These are phyloP conservation scores for Rubroboletus pulcherrimus DNA, from an alignment of 768 basidiomycete species.

Conservation along the genomic window DNA sequence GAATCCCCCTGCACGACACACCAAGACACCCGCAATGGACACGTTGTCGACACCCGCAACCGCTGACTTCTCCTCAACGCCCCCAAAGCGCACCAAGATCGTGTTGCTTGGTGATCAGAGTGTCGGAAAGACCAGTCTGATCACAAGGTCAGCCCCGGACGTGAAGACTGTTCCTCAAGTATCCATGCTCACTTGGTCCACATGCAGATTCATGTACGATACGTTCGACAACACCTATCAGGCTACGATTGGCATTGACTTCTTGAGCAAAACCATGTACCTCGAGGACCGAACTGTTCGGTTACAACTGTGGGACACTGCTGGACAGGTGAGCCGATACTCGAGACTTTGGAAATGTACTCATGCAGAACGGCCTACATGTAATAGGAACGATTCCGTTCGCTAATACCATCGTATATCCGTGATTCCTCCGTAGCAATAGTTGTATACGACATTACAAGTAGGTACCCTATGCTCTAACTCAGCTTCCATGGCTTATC, in stretches of 20 bases:
- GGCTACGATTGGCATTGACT: constrained; percentile 97
- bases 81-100: constrained; percentile 94
- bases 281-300: constrained; percentile 97
- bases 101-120: constrained; percentile 96
- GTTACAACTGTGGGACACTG: constrained; percentile 98
- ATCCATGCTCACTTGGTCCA: constrained; percentile 3
- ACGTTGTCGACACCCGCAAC: constrained; percentile 62
- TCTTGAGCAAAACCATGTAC: constrained; percentile 99
- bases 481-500: constrained; percentile 2
- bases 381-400: constrained; percentile 88
- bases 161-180: neutral
- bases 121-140: constrained; percentile 97
- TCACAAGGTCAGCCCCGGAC: constrained; percentile 68
- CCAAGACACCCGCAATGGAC: constrained; percentile 38
- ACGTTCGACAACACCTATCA: constrained; percentile 99
- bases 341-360: neutral
- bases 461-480: constrained; percentile 44
- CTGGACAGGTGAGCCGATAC: constrained; percentile 66
- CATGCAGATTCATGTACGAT: constrained; percentile 91
- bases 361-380: neutral
- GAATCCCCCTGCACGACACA: neutral
- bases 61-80: constrained; percentile 81
- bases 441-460: constrained; percentile 98
- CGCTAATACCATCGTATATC: constrained; percentile 97
- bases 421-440: constrained; percentile 98